Evolutionary conservation across 2,329 filamentous ascomycete genomes (phyloP).

Genomic region (Tricladium varicosporioides): DNA sequence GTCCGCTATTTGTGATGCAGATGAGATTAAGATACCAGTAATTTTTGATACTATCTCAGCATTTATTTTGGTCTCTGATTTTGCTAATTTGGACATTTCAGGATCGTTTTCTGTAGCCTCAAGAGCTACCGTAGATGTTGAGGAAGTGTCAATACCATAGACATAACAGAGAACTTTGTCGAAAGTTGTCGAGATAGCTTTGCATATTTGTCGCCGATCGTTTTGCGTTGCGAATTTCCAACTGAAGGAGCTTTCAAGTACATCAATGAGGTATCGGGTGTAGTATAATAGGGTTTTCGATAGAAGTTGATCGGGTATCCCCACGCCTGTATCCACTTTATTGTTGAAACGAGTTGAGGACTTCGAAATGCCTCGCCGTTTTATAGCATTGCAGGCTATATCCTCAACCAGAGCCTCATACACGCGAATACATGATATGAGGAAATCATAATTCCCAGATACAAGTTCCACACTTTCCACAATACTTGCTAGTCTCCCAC

Average conservation of each 20-base stretch:
- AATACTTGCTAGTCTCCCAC: slow-evolving; percentile 73
- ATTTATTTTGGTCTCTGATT: background rate
- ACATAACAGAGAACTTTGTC: slow-evolving; percentile 69
- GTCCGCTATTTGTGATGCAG: slow-evolving; percentile 73
- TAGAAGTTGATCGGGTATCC: slow-evolving; percentile 76
- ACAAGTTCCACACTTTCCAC: slow-evolving; percentile 81
- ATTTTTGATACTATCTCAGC: slow-evolving; percentile 16
- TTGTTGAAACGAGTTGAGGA: slow-evolving; percentile 44
- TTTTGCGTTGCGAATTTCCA: slow-evolving; percentile 76
- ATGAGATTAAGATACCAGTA: slow-evolving; percentile 55
- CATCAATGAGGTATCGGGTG: slow-evolving; percentile 72
- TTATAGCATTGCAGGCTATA: slow-evolving; percentile 66
- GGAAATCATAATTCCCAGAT: slow-evolving; percentile 71
- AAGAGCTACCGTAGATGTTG: background rate
- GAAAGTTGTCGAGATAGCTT: slow-evolving; percentile 66
- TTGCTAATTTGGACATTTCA: background rate
- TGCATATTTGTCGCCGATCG: slow-evolving; percentile 68
- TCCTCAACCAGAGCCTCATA: slow-evolving; percentile 77
- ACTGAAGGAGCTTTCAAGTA: slow-evolving; percentile 79
- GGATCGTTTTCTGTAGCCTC: background rate
- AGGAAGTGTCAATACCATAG: slow-evolving; percentile 69
- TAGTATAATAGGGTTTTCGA: slow-evolving; percentile 70
- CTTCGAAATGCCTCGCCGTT: slow-evolving; percentile 58
- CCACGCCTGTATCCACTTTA: slow-evolving; percentile 58
- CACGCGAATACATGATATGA: slow-evolving; percentile 69